These are phyloP conservation scores for Xylariales sp. DNA, from an alignment of 2,329 filamentous ascomycete species.

Conservation along the genomic window DNA sequence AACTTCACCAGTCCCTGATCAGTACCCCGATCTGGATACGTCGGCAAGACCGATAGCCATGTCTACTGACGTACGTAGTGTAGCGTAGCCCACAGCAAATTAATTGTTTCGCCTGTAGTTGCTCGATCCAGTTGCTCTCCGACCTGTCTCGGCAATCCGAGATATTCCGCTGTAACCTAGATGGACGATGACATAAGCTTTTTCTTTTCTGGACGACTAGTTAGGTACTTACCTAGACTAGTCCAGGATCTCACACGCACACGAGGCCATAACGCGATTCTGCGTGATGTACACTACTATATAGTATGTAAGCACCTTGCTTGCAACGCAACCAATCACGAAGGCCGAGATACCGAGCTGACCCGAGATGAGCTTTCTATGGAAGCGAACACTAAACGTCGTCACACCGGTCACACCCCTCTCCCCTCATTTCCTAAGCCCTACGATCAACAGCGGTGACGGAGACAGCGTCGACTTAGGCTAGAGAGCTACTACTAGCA, in stretches of 20 bases:
- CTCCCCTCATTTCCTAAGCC: not conserved
- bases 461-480: slow-evolving; percentile 1
- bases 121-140: no score
- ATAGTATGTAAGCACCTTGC: not conserved
- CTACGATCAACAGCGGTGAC: slow-evolving; percentile 11
- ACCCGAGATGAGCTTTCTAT: slow-evolving; percentile 23
- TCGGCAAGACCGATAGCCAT: not conserved
- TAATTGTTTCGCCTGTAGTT: not conserved
- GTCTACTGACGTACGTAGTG: not conserved
- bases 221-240: not conserved
- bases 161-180: not conserved
- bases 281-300: no score
- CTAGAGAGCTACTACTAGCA: not conserved
- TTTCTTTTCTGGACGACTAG: not conserved
- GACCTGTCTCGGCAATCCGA: not conserved
- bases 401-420: slow-evolving; percentile 6
- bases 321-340: slow-evolving; percentile 18
- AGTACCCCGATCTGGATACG: not conserved
- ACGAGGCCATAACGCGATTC: no score
- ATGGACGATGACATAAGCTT: slow-evolving; percentile 3
- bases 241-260: not conserved
- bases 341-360: slow-evolving; percentile 33
- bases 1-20: not conserved
- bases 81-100: not conserved
- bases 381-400: slow-evolving; percentile 2